Conservation (phyloP, 176 grass and related monocot species). For the Oryza meridionalis region DNA sequence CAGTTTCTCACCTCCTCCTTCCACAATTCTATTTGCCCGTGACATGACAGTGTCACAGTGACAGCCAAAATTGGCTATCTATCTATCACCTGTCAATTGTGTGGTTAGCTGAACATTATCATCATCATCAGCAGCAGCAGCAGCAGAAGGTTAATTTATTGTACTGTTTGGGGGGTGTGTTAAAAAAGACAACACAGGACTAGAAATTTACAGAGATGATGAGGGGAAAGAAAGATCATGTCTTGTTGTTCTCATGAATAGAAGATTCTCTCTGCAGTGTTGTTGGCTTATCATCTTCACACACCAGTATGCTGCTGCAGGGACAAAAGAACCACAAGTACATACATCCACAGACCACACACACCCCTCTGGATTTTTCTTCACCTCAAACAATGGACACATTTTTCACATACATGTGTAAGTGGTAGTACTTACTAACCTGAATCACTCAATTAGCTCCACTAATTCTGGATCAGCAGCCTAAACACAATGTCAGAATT, state of each 20-base stretch:
- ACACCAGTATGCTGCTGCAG: slow-evolving; percentile 10
- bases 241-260: slow-evolving; percentile 51
- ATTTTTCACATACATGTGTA: too few species aligned
- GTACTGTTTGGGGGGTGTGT: neutral
- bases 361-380: neutral
- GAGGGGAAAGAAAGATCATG: neutral
- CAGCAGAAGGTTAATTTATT: neutral
- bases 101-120: neutral
- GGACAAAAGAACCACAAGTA: slow-evolving; percentile 51
- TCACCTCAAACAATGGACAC: neutral
- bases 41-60: neutral
- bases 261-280: slow-evolving; percentile 45
- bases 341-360: neutral
- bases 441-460: slow-evolving; percentile 15
- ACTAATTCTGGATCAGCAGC: neutral
- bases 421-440: neutral
- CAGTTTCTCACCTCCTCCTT: neutral
- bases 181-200: neutral
- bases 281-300: slow-evolving; percentile 6
- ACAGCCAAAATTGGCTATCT: neutral
- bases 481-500: slow-evolving; percentile 19
- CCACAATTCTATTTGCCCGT: slow-evolving; percentile 5
- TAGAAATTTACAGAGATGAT: slow-evolving; percentile 21
- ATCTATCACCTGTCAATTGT: neutral
- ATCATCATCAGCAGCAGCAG: too few species aligned